A percentile compares a stretch with the other conserved stretches of the same genome.
Evolutionary conservation across 306 rosid genomes (phyloP).

Genomic region (Heteromeles arbutifolia): DNA sequence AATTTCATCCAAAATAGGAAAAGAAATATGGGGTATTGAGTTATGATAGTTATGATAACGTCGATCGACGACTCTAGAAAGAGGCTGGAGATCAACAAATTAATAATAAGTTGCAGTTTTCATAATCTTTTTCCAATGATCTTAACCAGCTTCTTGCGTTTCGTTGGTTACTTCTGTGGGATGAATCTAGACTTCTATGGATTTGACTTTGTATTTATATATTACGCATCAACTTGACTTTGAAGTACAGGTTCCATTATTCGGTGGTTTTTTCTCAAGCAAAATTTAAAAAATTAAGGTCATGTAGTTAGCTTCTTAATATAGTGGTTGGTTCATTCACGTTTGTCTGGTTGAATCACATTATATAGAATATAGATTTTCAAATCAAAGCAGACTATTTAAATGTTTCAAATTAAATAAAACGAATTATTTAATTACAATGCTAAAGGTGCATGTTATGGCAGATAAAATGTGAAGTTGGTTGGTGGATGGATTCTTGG

Average conservation of each 20-base stretch:
- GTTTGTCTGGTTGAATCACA: not conserved
- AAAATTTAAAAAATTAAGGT: not conserved
- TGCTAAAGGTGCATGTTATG: not conserved
- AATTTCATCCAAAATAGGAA: not conserved
- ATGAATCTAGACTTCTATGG: slow-evolving; percentile 11
- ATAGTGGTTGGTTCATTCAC: not conserved
- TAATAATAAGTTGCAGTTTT: not conserved
- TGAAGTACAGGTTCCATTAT: not conserved
- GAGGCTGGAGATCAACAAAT: not conserved
- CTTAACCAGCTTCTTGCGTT: not conserved
- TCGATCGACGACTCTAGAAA: not conserved
- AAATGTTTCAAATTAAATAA: not conserved
- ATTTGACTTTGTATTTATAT: slow-evolving; percentile 9
- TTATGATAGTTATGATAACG: not conserved
- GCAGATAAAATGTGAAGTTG: not conserved
- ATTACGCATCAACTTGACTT: not conserved
- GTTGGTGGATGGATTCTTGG: no score
- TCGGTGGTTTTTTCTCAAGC: not conserved
- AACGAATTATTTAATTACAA: not conserved
- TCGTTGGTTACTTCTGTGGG: not conserved
- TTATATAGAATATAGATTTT: not conserved
- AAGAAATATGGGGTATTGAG: not conserved
- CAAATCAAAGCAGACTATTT: not conserved
- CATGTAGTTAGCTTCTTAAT: not conserved
- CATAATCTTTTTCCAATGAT: not conserved